A percentile compares a stretch with the other conserved stretches of the same genome.
phyloP scores from a whole-genome alignment of 2,329 filamentous ascomycete species.

The Fusarium sp. region DNA sequence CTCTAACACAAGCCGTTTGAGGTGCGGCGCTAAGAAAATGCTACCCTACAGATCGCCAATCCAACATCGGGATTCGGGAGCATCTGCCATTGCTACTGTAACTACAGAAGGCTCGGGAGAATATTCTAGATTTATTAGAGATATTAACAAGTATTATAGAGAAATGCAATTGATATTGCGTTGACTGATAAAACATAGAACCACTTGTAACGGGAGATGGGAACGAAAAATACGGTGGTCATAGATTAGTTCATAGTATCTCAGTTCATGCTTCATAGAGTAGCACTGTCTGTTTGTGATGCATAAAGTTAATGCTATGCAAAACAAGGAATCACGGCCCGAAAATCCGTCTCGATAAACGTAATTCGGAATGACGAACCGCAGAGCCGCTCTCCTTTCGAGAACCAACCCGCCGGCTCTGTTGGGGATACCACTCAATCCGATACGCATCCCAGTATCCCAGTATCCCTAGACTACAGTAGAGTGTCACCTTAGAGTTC shows the following conservation, averaged over 20 bases:
- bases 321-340: background rate
- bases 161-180: too few relatives aligned
- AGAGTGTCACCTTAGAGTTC: background rate
- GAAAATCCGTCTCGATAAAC: background rate
- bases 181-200: background rate
- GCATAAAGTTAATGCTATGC: background rate
- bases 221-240: background rate
- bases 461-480: too few relatives aligned
- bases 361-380: background rate
- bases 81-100: background rate
- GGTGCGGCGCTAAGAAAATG: background rate
- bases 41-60: conserved; percentile 11
- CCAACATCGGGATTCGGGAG: background rate
- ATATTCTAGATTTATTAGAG: background rate
- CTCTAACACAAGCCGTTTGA: conserved; percentile 18
- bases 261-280: background rate
- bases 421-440: background rate
- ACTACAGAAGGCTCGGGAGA: background rate
- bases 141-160: background rate
- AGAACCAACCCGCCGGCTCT: background rate
- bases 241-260: background rate
- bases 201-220: too few relatives aligned
- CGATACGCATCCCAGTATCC: background rate
- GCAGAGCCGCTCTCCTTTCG: background rate
- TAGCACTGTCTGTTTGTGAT: background rate